Base-by-base conservation (phyloP, 2,329 filamentous ascomycete genomes). In the Conoideocrella luteorostrata region DNA sequence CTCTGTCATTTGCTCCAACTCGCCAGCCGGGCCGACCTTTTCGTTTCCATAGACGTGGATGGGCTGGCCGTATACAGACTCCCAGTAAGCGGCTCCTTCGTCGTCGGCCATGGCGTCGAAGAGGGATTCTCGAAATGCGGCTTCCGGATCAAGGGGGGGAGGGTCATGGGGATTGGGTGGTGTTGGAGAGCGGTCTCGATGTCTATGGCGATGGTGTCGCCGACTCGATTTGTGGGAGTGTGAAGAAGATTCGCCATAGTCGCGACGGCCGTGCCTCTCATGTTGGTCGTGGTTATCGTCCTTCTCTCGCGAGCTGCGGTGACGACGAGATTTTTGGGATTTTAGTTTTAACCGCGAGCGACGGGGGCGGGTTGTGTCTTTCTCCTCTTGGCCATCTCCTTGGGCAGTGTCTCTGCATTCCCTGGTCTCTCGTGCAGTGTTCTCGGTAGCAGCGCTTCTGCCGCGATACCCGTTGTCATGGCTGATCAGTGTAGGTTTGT, bases 81-180 rank as follows among this genome's bases (percentile, higher is more conserved):
- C 85, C 93, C 93, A 98, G 68, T 93, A 98, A 7, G 82, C 78
- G 2, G 93, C 93, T 37, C 91, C 93, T 66, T 98, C 93, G 59
- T 97, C 91, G 64, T 98, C 93, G 29, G 89, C 91, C 65, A 98
- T 84, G 24, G 93, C 93, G 63, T 98, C 93, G 67, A 97, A 97
- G 5, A 98, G 81, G 1, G 89, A 95, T 63, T 95, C 88, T 23
- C 88, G 83, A 62, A 98, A 98, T 1, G 91, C 88, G 0, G 76
- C 71, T 32, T 88, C 82, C 0, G 87, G 75, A 52, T 85, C 78
- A 13, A 86, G 69, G 1, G 69, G 61, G 2, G 66, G 64, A 3
- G 65, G 62, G 0, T 69, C 68, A 52, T 70, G 63, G 0, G 73
- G 72, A 47, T 78, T 70, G 0, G 65, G 64, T 0, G 70, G 69